Conservation (phyloP, 208 protist genomes). For the Wallacemonas collosoma region DNA sequence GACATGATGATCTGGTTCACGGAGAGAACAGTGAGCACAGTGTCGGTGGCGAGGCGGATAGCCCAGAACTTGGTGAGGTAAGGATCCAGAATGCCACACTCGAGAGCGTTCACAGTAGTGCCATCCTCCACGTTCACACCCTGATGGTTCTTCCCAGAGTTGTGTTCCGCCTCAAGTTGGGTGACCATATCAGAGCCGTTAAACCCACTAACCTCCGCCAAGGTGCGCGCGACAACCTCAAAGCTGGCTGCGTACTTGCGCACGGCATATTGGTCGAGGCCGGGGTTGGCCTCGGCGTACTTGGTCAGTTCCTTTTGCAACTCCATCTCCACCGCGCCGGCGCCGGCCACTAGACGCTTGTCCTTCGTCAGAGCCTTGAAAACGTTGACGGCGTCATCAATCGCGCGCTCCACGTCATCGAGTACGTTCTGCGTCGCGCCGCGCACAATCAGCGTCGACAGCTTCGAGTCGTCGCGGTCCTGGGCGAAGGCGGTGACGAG, state of each 20-base stretch:
- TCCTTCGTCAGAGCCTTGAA: slow-evolving; percentile 96
- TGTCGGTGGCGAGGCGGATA: slow-evolving; percentile 96
- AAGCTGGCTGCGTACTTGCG: slow-evolving; percentile 98
- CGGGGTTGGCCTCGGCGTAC: slow-evolving; percentile 90
- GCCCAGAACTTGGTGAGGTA: slow-evolving; percentile 94
- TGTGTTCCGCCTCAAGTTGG: slow-evolving; percentile 96
- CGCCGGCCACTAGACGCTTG: slow-evolving; percentile 96
- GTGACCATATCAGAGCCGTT: slow-evolving; percentile 96
- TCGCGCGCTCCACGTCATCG: slow-evolving; percentile 96
- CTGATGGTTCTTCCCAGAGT: slow-evolving; percentile 85
- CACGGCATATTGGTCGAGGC: slow-evolving; percentile 99
- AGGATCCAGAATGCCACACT: slow-evolving; percentile 94
- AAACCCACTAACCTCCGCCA: slow-evolving; percentile 98
- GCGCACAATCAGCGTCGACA: slow-evolving; percentile 99
- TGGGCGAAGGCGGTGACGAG: slow-evolving; percentile 97
- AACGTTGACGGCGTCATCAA: slow-evolving; percentile 99
- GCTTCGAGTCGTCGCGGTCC: slow-evolving; percentile 86
- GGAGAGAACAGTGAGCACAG: slow-evolving; percentile 96
- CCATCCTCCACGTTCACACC: slow-evolving; percentile 95
- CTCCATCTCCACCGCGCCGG: slow-evolving; percentile 98
- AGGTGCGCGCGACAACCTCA: slow-evolving; percentile 96
- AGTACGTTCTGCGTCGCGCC: slow-evolving; percentile 98
- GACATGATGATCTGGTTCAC: slow-evolving; percentile 98
- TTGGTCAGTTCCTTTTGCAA: slow-evolving; percentile 82
- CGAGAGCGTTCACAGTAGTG: slow-evolving; percentile 77